Evolutionary conservation across 148 eudicot species (phyloP), one percentile per base, ranked within the genome.

Genomic region (Rhododendron henanense): DNA sequence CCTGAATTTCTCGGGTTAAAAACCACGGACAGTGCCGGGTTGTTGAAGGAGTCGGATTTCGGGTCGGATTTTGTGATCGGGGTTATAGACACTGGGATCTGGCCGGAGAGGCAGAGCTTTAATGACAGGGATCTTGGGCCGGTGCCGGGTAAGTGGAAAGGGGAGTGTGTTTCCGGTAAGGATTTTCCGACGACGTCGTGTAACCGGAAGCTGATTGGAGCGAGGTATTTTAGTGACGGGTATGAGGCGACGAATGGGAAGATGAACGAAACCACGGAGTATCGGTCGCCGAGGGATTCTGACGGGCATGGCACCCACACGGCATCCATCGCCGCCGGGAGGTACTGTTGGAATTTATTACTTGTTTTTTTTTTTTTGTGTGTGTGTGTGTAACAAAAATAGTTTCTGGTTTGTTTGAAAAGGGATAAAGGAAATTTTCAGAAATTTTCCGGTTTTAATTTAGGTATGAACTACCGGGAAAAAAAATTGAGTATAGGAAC

Each of bases 301-400:
- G 99, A 97, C 65, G 99, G 99, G 0, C 99, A 97, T 41, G 99
- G 99, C 3, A 97, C 99, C 10, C 99, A 97, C 87, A 97, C 99
- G 5, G 99, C 99, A 0, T 95, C 98, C 0, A 97, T 94, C 13
- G 96, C 98, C 45, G 99, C 99, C 35, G 99, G 99, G 0, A 92
- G 99, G 85, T 67, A 67, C 35, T 67, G 4, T n/a, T 63, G 10
- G 69, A n/a, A 25, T 61, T 61, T 61, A 8, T 10, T 9, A 59
- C n/a, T 59, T n/a, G 2, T 50, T 50, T 50, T 8, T 47, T 9
- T 44, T 47, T 55, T 55, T 16, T 33, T 1, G 37, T 33, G 35
- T 33, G 35, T 33, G 35, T 33, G 45, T 16, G 61, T 18, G 61
- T 16, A 16, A 16, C 21, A 18, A 55, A 55, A 55, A 14, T 53